Evolutionary conservation across 2,329 filamentous ascomycete species (phyloP).

Genomic region (Blastomyces parvus): DNA sequence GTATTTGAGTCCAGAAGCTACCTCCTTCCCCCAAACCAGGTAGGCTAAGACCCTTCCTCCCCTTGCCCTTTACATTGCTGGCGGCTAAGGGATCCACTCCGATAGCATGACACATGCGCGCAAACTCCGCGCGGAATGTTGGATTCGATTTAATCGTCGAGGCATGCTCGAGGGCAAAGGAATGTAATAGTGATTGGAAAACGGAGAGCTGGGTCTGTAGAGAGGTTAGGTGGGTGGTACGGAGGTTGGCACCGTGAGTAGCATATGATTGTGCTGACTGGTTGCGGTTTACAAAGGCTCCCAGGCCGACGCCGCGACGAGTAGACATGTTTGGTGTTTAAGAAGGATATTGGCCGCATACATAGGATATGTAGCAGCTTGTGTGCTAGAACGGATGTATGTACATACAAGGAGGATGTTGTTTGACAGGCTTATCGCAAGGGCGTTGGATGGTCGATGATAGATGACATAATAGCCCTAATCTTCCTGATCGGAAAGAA

Average conservation of each 20-base stretch:
- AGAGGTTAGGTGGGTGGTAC: constrained; percentile 70
- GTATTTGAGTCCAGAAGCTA: constrained; percentile 84
- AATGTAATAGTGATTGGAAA: constrained; percentile 89
- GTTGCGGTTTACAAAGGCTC: constrained; percentile 75
- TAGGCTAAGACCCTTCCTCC: constrained; percentile 35
- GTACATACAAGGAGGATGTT: neutral
- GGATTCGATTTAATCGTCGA: constrained; percentile 95
- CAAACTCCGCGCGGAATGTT: constrained; percentile 90
- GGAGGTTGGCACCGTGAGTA: constrained; percentile 77
- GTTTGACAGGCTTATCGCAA: no score
- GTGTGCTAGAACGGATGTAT: neutral
- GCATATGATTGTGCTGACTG: constrained; percentile 84
- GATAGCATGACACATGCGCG: constrained; percentile 95
- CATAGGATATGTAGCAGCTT: neutral
- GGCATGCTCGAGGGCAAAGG: constrained; percentile 88
- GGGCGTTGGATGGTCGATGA: no score
- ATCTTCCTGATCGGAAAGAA: constrained; percentile 16
- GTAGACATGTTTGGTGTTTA: constrained; percentile 31
- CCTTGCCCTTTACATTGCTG: constrained; percentile 44
- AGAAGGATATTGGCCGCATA: neutral
- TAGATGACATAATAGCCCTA: constrained; percentile 23
- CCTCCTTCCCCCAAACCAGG: constrained; percentile 38
- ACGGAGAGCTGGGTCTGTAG: constrained; percentile 89
- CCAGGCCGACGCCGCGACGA: constrained; percentile 67
- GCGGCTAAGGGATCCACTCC: constrained; percentile 89